Evolutionary conservation across 495 filamentous ascomycete species (phyloP), one percentile per base, ranked within the genome.

Genomic region (Rhizodiscina lignyota): DNA sequence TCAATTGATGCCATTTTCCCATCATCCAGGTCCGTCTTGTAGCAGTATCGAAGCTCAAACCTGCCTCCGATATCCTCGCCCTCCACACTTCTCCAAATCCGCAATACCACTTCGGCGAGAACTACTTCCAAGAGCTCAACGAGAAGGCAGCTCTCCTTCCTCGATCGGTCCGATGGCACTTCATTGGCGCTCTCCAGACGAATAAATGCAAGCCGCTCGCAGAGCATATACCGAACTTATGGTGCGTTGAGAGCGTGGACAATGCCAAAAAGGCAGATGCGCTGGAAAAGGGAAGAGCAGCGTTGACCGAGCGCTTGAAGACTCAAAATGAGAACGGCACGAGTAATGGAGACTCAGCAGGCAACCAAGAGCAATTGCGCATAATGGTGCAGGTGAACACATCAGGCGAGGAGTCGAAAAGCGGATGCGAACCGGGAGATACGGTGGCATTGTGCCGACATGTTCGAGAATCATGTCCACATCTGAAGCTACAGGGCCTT

Each of bases 311-410:
- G 27, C 10, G 4, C 12, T 6, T 27, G 15, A 32, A 5, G 16
- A 22, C n/a, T 20, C 3, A 13, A 17, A 30, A 21, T 15, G 24
- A 20, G 26, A 40, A 23, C 36, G 40, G 16, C 24, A 8, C 30
- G 21, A 32, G 4, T n/a, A 35, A 36, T 16, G 28, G 28, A 26
- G 34, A 27, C 10, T 15, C 29, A 43, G n/a, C 64, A 62, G n/a
- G n/a, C n/a, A n/a, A n/a, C n/a, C n/a, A n/a, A n/a, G 47, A 40
- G 21, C 42, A 40, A 34, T 56, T 94, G 37, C 66, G 79, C 41
- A 60, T 96, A 30, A 85, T 83, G 54, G 74, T 97, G 18, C 89
- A 97, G 57, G 72, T 96, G 35, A 97, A 97, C 55, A 97, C 89
- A 0, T 91, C 82, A 0, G 82, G 83, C 32, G 89, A 97, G 49